Base-by-base conservation (phyloP, 106 monocot species). In the Dendrobium chrysotoxum region DNA sequence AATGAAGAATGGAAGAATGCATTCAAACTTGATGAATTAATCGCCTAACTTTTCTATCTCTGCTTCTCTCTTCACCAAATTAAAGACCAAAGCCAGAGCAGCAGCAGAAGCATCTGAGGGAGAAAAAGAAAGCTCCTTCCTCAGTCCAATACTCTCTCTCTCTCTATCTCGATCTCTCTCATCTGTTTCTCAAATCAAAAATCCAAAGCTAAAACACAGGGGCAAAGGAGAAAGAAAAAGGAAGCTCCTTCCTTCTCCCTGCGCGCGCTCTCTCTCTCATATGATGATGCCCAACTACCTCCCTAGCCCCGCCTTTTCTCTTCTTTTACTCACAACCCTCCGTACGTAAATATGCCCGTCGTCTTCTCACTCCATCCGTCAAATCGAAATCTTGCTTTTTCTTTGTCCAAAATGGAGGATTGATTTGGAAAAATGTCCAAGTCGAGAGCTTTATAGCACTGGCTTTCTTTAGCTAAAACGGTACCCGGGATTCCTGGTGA, bases 401-500 rank as follows among this genome's bases (percentile, higher is more conserved):
- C 40, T 76, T 76, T 47, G 28, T 47, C 40, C 21, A 26, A 45
- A 46, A 46, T 47, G 76, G 76, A 13, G 76, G 45, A 76, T 40
- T 42, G 74, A 41, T 74, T 4, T 39, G 74, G 20, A 23, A 70
- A 74, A 20, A 42, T 42, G 74, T 41, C 41, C 74, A 74, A 76
- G 28, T 6, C 2, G 47, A 47, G 46, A 25, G 76, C 76, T 76
- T 76, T 50, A 26, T 76, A 26, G 75, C 42, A 40, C 41, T n/a
- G 75, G 75, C 40, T 35, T 73, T 38, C 73, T 40, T 73, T 38
- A 13, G 40, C 23, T 46, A 23, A 75, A 35, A 23, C 42, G 23
- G 42, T 75, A 75, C 75, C 38, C 75, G 46, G 45, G 75, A 75
- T 45, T 75, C 75, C 45, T 75, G 76, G 47, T 41, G 50, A 76